Conservation (phyloP, 805 yeast genomes). For the Cyberlindnera meyerae region DNA sequence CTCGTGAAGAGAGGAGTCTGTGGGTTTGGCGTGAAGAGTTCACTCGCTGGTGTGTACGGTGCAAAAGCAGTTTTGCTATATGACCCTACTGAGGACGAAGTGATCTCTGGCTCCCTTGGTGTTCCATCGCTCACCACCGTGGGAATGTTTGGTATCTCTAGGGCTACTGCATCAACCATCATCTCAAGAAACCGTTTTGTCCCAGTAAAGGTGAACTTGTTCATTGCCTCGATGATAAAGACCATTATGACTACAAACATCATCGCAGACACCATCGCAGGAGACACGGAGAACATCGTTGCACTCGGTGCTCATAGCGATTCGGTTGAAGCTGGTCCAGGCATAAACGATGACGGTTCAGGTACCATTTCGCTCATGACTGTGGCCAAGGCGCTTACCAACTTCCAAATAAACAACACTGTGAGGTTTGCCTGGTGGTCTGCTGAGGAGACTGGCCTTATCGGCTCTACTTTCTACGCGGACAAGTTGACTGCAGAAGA, state of each 20-base stretch:
- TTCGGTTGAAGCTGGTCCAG: slow-evolving; percentile 90
- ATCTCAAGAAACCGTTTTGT: slow-evolving; percentile 17
- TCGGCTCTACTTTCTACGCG: slow-evolving; percentile 84
- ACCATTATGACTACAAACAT: slow-evolving; percentile 67
- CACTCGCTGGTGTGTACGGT: slow-evolving; percentile 70
- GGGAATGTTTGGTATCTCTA: slow-evolving; percentile 65
- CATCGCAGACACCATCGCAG: slow-evolving; percentile 77
- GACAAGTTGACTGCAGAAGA: slow-evolving; percentile 59
- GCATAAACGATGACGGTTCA: slow-evolving; percentile 92
- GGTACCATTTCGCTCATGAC: slow-evolving; percentile 82
- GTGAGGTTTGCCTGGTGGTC: slow-evolving; percentile 98
- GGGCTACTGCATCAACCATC: slow-evolving; percentile 29
- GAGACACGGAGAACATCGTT: slow-evolving; percentile 84
- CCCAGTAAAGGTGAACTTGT: slow-evolving; percentile 30
- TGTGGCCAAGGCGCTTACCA: slow-evolving; percentile 76
- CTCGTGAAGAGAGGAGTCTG: slow-evolving; percentile 79
- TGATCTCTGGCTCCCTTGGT: slow-evolving; percentile 57
- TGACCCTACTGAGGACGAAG: slow-evolving; percentile 43
- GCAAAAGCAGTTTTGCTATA: slow-evolving; percentile 72
- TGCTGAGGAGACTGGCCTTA: slow-evolving; percentile 93
- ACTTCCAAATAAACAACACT: slow-evolving; percentile 74
- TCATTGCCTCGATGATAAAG: slow-evolving; percentile 68
- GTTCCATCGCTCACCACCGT: slow-evolving; percentile 59
- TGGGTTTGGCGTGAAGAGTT: slow-evolving; percentile 75
- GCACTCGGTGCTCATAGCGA: slow-evolving; percentile 92